Evolutionary conservation across 768 basidiomycete species (phyloP).

Genomic region (Gloeostereum incarnatum): DNA sequence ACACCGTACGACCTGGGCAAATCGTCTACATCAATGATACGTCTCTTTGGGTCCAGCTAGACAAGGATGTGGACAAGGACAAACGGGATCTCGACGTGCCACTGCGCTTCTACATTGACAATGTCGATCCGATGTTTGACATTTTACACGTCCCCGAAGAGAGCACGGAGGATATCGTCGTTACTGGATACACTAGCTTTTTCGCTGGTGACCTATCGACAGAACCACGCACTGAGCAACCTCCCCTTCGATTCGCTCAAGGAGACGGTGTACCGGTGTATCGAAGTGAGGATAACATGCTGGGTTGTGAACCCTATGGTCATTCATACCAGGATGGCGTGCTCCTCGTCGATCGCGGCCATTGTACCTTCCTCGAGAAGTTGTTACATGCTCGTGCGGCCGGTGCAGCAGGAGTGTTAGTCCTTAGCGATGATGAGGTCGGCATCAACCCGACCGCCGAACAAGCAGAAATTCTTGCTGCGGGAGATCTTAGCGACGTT

Average conservation of each 20-base stretch:
- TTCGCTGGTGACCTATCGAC: slow-evolving; percentile 61
- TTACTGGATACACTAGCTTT: slow-evolving; percentile 53
- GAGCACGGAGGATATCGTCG: slow-evolving; percentile 32
- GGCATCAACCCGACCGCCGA: slow-evolving; percentile 61
- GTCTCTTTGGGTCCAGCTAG: slow-evolving; percentile 25
- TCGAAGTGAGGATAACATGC: slow-evolving; percentile 38
- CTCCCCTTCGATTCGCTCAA: slow-evolving; percentile 34
- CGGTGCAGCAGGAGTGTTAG: slow-evolving; percentile 71
- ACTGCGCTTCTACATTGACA: slow-evolving; percentile 49
- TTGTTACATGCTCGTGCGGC: slow-evolving; percentile 56
- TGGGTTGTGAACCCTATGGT: slow-evolving; percentile 53
- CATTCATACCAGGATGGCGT: slow-evolving; percentile 37
- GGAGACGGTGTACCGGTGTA: slow-evolving; percentile 46
- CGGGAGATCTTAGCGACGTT: slow-evolving; percentile 49
- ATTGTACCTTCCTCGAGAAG: slow-evolving; percentile 87
- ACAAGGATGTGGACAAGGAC: slow-evolving; percentile 17
- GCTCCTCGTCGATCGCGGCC: slow-evolving; percentile 65
- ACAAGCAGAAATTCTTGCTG: slow-evolving; percentile 40
- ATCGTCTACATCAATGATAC: slow-evolving; percentile 74
- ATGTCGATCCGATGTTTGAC: slow-evolving; percentile 35
- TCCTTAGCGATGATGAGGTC: slow-evolving; percentile 55
- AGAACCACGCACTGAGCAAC: slow-evolving; percentile 12
- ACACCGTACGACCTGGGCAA: slow-evolving; percentile 73
- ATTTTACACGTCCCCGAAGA: slow-evolving; percentile 26
- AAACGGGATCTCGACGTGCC: slow-evolving; percentile 35